A percentile compares a stretch with the other conserved stretches of the same genome.
Evolutionary conservation across 169 alveolate genomes (phyloP).

Genomic region (Cryptosporidium meleagridis): DNA sequence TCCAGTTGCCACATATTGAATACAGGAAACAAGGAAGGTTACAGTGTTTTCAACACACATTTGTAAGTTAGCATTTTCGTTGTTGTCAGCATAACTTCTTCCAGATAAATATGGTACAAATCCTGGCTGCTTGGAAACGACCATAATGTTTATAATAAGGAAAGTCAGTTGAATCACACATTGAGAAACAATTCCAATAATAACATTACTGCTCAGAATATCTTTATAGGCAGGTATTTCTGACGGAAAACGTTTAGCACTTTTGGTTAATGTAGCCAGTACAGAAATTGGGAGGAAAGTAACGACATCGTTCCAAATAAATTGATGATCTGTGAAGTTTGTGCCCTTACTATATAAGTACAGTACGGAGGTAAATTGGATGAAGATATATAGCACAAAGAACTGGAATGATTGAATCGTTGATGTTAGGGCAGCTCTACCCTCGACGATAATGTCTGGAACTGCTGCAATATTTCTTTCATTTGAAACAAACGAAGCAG

Average conservation of each 20-base stretch:
- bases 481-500: conserved; percentile 42
- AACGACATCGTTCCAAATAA: conserved; percentile 48
- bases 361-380: conserved; percentile 54
- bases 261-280: conserved; percentile 39
- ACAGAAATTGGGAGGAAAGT: conserved; percentile 57
- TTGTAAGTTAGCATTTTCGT: neutral
- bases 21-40: conserved; percentile 44
- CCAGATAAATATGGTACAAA: neutral
- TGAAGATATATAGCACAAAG: conserved; percentile 46
- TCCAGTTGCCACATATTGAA: conserved; percentile 63
- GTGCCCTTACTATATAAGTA: conserved; percentile 57
- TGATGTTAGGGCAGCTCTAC: conserved; percentile 70
- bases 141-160: neutral
- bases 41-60: conserved; percentile 64
- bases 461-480: conserved; percentile 58
- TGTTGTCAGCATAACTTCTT: neutral
- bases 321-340: conserved; percentile 70
- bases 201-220: conserved; percentile 48
- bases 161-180: conserved; percentile 19
- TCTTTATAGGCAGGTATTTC: conserved; percentile 53
- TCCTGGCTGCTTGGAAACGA: conserved; percentile 15
- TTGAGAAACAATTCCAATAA: conserved; percentile 38
- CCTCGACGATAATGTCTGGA: conserved; percentile 63
- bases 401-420: conserved; percentile 66
- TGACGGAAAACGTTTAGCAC: conserved; percentile 38